phyloP scores from a whole-genome alignment of 1,284 basidiomycete genomes.

The Ustilago curta region DNA sequence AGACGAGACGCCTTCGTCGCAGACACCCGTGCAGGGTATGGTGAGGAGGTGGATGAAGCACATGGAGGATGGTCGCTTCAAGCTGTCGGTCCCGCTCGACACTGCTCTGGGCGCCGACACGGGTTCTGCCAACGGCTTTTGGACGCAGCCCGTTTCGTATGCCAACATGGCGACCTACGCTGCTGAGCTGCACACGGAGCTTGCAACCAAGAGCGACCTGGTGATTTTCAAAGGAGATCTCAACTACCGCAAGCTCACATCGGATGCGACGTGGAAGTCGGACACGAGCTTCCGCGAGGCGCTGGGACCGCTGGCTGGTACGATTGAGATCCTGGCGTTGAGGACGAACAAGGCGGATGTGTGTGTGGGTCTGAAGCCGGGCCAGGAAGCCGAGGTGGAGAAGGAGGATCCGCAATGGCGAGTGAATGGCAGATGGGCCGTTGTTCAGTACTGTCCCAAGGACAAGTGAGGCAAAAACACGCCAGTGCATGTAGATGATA shows the following conservation, averaged over 20 bases:
- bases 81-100: conserved; percentile 78
- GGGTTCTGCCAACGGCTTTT: conserved; percentile 54
- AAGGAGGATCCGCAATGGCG: conserved; percentile 60
- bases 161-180: conserved; percentile 70
- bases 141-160: conserved; percentile 60
- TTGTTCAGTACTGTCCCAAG: conserved; percentile 51
- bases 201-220: conserved; percentile 75
- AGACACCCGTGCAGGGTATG: conserved; percentile 74
- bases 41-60: conserved; percentile 81
- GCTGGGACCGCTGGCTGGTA: conserved; percentile 78
- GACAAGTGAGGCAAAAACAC: conserved; percentile 21
- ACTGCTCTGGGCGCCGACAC: conserved; percentile 75
- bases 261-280: conserved; percentile 88
- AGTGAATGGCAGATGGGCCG: conserved; percentile 63
- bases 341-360: conserved; percentile 93
- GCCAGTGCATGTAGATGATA: background rate
- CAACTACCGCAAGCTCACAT: conserved; percentile 78
- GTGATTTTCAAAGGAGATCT: conserved; percentile 98
- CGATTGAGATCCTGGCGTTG: conserved; percentile 83
- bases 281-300: conserved; percentile 83
- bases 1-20: conserved; percentile 47
- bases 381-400: conserved; percentile 50
- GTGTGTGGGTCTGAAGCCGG: conserved; percentile 60
- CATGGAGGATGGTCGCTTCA: conserved; percentile 78
- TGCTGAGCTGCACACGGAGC: conserved; percentile 74